Conservation (phyloP, 1,284 basidiomycete species). For the Cystobasidium pallidum region DNA sequence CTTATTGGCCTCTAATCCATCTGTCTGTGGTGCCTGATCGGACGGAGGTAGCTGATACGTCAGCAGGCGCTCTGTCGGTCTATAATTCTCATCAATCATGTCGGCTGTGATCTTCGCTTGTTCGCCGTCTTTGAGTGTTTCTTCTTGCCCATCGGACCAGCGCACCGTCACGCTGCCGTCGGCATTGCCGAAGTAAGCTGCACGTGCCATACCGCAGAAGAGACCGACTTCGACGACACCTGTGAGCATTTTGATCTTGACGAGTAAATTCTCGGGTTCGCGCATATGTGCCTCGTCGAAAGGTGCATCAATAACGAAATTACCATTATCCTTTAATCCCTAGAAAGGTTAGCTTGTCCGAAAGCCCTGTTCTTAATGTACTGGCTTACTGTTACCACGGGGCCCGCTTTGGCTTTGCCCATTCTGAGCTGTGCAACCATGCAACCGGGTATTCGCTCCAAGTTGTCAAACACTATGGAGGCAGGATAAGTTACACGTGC, state of each 20-base stretch:
- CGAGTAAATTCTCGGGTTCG: slow-evolving; percentile 62
- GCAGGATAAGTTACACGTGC: no score
- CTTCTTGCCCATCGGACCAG: slow-evolving; percentile 30
- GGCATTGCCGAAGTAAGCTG: slow-evolving; percentile 83
- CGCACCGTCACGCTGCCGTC: slow-evolving; percentile 36
- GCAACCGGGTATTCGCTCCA: slow-evolving; percentile 61
- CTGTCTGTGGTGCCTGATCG: neutral
- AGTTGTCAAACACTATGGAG: slow-evolving; percentile 63
- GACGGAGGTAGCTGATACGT: neutral
- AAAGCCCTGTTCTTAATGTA: neutral
- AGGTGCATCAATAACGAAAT: slow-evolving; percentile 87
- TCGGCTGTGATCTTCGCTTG: slow-evolving; percentile 39
- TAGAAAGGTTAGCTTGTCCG: neutral
- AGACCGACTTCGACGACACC: slow-evolving; percentile 97
- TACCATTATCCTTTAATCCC: slow-evolving; percentile 60
- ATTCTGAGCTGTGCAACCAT: slow-evolving; percentile 74
- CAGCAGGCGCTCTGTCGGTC: slow-evolving; percentile 24
- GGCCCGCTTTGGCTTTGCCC: slow-evolving; percentile 68
- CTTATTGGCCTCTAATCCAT: slow-evolving; percentile 12
- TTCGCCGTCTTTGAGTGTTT: slow-evolving; percentile 33
- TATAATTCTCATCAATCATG: slow-evolving; percentile 21
- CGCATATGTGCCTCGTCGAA: slow-evolving; percentile 72
- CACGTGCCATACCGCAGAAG: slow-evolving; percentile 88
- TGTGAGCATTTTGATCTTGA: slow-evolving; percentile 70
- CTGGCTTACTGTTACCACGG: slow-evolving; percentile 78